Evolutionary conservation across 1,139 yeast species (phyloP).

Genomic region (Maudiozyma humilis): DNA sequence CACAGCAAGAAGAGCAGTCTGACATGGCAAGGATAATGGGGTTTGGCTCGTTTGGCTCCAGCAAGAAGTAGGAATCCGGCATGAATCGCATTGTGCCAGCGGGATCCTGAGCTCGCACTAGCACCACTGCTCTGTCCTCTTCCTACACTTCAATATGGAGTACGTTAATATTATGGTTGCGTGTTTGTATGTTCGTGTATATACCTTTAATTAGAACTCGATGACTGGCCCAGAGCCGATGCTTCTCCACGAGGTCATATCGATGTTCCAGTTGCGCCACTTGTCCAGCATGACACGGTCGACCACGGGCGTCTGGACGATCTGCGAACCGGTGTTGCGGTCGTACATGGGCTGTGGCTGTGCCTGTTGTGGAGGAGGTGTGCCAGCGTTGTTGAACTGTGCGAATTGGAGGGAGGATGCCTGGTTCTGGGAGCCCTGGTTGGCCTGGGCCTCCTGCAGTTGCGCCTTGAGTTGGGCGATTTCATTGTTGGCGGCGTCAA

Average conservation of each 20-base stretch:
- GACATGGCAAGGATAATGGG: conserved; percentile 51
- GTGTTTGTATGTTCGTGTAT: too few species aligned
- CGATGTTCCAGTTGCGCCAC: conserved; percentile 84
- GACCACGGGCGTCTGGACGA: conserved; percentile 15
- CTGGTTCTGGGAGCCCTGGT: conserved; percentile 10
- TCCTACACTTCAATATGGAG: too few species aligned
- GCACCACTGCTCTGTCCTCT: too few species aligned
- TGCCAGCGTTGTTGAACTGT: conserved; percentile 7
- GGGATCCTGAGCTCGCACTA: too few species aligned
- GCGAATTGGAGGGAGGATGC: conserved; percentile 18
- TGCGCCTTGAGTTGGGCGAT: conserved; percentile 6
- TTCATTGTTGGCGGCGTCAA: conserved; percentile 18
- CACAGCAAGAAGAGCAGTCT: conserved; percentile 12
- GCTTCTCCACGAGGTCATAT: conserved; percentile 73
- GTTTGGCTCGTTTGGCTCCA: conserved; percentile 41
- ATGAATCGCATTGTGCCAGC: too few species aligned
- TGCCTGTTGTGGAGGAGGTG: conserved; percentile 4
- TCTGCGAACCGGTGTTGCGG: conserved; percentile 5
- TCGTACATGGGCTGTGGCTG: not conserved
- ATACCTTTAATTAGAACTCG: conserved; percentile 39
- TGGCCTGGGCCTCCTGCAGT: conserved; percentile 19
- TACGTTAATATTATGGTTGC: too few species aligned
- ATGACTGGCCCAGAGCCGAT: conserved; percentile 54
- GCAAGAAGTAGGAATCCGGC: conserved; percentile 23
- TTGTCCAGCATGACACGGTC: conserved; percentile 37